Evolutionary conservation across 306 rosid genomes (phyloP).

Genomic region (Corylus avellana): DNA sequence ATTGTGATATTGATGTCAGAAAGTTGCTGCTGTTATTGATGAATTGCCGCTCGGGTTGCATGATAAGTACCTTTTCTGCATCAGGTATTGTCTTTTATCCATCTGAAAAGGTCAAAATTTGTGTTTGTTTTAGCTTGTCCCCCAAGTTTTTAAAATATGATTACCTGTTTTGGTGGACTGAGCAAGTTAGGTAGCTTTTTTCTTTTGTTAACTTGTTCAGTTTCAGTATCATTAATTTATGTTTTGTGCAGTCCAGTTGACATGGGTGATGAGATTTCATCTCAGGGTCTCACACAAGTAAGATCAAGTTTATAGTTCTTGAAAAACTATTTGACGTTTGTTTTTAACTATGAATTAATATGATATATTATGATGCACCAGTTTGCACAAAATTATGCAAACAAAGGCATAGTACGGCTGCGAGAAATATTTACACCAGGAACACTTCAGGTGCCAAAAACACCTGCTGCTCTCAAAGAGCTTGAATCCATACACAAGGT

Average conservation of each 20-base stretch:
- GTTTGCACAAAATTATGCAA: constrained; percentile 82
- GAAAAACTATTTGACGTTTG: constrained; percentile 2
- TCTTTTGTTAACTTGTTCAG: constrained; percentile 2
- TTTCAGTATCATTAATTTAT: constrained; percentile 26
- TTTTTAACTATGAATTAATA: constrained; percentile 23
- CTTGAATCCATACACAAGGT: constrained; percentile 99
- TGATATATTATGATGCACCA: constrained; percentile 36
- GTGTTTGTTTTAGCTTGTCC: too few relatives aligned
- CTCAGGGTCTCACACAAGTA: constrained; percentile 91
- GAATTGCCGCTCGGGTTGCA: constrained; percentile 73
- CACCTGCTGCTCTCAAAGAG: constrained; percentile 72
- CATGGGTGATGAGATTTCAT: constrained; percentile 75
- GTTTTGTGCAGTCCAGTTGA: constrained; percentile 81
- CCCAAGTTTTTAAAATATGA: constrained; percentile 6
- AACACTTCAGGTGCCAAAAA: constrained; percentile 69
- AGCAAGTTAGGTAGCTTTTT: constrained; percentile 17
- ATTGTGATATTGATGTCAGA: constrained; percentile 31
- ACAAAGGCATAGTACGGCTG: constrained; percentile 76
- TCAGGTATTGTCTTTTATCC: constrained; percentile 53
- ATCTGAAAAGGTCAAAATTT: constrained; percentile 18
- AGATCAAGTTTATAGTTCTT: constrained; percentile 23
- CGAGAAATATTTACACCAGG: constrained; percentile 90
- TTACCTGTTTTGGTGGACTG: constrained; percentile 7
- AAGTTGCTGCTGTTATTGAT: constrained; percentile 81
- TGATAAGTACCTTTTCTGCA: constrained; percentile 83